phyloP scores from a whole-genome alignment of 768 basidiomycete genomes.

The Tulasnella sp. region DNA sequence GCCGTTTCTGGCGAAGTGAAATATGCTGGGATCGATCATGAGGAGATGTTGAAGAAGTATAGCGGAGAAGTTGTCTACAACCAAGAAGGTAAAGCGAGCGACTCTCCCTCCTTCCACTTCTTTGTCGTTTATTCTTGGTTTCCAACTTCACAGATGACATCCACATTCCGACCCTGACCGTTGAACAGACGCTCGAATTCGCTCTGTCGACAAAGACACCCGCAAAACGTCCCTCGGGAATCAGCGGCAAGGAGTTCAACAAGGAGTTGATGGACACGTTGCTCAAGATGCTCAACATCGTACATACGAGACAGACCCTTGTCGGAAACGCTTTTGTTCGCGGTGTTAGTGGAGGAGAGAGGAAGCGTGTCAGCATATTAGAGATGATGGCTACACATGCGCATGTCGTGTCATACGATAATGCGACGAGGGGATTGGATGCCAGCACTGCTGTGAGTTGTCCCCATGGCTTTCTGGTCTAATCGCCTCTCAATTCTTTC shows the following conservation, averaged over 20 bases:
- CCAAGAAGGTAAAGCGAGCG: slow-evolving; percentile 70
- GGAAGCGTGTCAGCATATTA: slow-evolving; percentile 72
- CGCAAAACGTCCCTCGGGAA: slow-evolving; percentile 26
- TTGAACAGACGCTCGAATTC: slow-evolving; percentile 40
- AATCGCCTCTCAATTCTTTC: too few species aligned
- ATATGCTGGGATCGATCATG: slow-evolving; percentile 37
- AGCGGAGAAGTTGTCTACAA: slow-evolving; percentile 29
- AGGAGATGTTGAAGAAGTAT: slow-evolving; percentile 34
- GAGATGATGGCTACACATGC: slow-evolving; percentile 67
- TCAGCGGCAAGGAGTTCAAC: slow-evolving; percentile 30
- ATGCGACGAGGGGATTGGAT: slow-evolving; percentile 25
- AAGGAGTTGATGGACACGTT: slow-evolving; percentile 40
- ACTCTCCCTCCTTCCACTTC: too few species aligned
- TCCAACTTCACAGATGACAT: slow-evolving; percentile 38
- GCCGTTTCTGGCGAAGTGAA: slow-evolving; percentile 34
- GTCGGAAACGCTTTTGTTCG: slow-evolving; percentile 67
- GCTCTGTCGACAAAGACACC: slow-evolving; percentile 37
- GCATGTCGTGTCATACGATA: slow-evolving; percentile 22
- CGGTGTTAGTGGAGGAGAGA: slow-evolving; percentile 65
- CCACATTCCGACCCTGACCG: slow-evolving; percentile 43
- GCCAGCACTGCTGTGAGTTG: slow-evolving; percentile 24
- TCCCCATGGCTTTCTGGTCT: too few species aligned
- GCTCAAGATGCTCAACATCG: slow-evolving; percentile 63
- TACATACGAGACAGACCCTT: slow-evolving; percentile 57
- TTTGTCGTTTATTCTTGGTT: too few species aligned